These are phyloP conservation scores for Cucumis variabilis DNA, from an alignment of 331 rosid species.

Conservation along the genomic window DNA sequence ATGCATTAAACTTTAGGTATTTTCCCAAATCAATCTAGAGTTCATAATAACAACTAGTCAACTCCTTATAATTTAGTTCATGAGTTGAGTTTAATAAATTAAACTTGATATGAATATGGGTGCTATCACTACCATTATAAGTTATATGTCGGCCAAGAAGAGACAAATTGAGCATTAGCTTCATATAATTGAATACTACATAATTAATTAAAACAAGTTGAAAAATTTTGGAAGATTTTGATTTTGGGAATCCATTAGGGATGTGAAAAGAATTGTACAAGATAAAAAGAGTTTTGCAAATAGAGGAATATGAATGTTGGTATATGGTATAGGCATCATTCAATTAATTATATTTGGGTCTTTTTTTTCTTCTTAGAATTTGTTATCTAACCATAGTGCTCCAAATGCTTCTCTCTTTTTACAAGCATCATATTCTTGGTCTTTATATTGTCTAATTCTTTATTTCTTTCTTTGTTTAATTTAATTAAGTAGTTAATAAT, in stretches of 20 bases:
- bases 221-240: not conserved
- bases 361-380: not conserved
- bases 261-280: constrained; percentile 35
- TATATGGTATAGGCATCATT: not conserved
- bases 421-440: constrained; percentile 19
- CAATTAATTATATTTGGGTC: not conserved
- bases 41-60: too few species aligned
- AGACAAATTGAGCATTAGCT: not conserved
- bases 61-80: too few species aligned
- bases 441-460: not conserved
- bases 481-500: not conserved
- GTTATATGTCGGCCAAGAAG: not conserved
- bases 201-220: not conserved
- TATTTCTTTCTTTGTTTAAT: not conserved
- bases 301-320: not conserved
- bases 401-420: not conserved
- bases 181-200: too few species aligned
- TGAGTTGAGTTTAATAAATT: too few species aligned
- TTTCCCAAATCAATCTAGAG: too few species aligned
- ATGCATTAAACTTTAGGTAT: not conserved
- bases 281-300: constrained; percentile 37
- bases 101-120: too few species aligned
- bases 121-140: too few species aligned
- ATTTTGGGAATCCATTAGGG: not conserved
- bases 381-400: not conserved